phyloP scores from a whole-genome alignment of 108 stramenopile genomes.

The Discostella pseudostelligera region DNA sequence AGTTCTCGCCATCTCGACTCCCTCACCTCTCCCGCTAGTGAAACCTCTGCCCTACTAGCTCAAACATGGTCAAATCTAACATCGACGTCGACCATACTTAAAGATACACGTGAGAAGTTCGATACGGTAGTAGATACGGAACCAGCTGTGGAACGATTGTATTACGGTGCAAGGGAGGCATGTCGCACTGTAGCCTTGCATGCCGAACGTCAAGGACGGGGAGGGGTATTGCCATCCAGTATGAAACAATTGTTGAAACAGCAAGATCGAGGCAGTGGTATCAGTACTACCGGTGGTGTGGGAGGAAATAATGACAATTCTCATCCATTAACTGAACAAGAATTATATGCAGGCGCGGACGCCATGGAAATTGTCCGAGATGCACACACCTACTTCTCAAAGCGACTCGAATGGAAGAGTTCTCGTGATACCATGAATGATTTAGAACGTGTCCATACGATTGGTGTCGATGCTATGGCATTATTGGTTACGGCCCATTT shows the following conservation, averaged over 20 bases:
- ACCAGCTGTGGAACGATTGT: conserved; percentile 67
- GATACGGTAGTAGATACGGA: conserved; percentile 81
- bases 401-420: conserved; percentile 63
- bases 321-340: conserved; percentile 72
- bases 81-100: conserved; percentile 57
- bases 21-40: conserved; percentile 77
- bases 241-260: conserved; percentile 33
- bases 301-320: not conserved
- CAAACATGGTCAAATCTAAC: conserved; percentile 63
- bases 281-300: not conserved
- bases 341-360: conserved; percentile 84
- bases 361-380: conserved; percentile 85
- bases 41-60: conserved; percentile 63
- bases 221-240: conserved; percentile 20
- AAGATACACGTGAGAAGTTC: conserved; percentile 83
- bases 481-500: conserved; percentile 66
- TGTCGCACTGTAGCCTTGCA: conserved; percentile 51
- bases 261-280: conserved; percentile 6
- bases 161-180: conserved; percentile 53
- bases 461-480: conserved; percentile 80
- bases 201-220: conserved; percentile 40
- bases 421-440: conserved; percentile 49
- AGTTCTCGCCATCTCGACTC: conserved; percentile 76
- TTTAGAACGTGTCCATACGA: conserved; percentile 71
- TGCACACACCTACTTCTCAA: conserved; percentile 76